A percentile compares a stretch with the other conserved stretches of the same genome.
phyloP scores from a whole-genome alignment of 2,329 filamentous ascomycete genomes.

The Cladosporium austrohemisphaericum region DNA sequence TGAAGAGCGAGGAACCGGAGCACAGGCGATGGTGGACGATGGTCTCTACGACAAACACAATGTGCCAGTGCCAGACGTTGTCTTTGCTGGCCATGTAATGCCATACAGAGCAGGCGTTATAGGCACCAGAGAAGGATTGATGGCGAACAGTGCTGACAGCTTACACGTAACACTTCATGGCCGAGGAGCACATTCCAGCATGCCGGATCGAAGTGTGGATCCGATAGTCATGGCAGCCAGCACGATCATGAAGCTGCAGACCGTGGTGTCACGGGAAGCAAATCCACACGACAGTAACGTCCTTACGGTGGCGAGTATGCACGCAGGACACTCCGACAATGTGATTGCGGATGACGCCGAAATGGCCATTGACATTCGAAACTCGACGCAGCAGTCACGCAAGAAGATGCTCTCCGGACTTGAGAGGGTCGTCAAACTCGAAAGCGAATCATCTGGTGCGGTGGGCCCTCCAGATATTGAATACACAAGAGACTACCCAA shows the following conservation, averaged over 20 bases:
- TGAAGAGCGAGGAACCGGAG: constrained; percentile 62
- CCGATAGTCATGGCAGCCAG: constrained; percentile 44
- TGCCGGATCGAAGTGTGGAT: constrained; percentile 45
- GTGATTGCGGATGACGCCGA: constrained; percentile 44
- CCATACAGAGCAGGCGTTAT: constrained; percentile 36
- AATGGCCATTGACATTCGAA: constrained; percentile 52
- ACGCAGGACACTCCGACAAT: constrained; percentile 44
- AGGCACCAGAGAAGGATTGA: constrained; percentile 31
- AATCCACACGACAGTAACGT: constrained; percentile 41
- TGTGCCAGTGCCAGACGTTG: constrained; percentile 14
- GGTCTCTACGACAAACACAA: constrained; percentile 8
- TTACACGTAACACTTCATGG: constrained; percentile 40
- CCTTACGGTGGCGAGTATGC: constrained; percentile 44
- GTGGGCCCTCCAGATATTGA: not conserved
- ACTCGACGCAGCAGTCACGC: no score
- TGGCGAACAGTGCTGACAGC: constrained; percentile 37
- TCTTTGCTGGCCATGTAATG: constrained; percentile 16
- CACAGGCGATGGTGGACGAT: constrained; percentile 56
- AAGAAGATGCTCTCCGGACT: no score
- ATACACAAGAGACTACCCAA: not conserved
- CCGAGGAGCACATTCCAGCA: constrained; percentile 42
- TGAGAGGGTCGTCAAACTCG: no score
- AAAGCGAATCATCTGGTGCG: no score
- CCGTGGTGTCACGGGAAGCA: constrained; percentile 39
- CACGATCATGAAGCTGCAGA: constrained; percentile 41